Evolutionary conservation across 2,329 filamentous ascomycete species (phyloP).

Genomic region (Colletotrichum cereale): DNA sequence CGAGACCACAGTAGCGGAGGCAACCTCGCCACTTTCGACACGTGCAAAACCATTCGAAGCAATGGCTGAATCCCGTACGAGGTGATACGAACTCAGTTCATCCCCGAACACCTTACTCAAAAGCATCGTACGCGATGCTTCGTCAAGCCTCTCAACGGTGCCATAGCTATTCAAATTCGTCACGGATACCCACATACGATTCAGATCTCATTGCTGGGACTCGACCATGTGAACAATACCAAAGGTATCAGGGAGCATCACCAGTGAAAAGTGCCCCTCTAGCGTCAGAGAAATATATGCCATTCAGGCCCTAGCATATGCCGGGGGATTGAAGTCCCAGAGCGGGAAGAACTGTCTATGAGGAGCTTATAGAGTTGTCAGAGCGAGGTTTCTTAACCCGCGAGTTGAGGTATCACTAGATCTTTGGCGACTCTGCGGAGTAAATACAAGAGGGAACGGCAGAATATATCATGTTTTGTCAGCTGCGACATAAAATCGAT

Average conservation of each 20-base stretch:
- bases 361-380: background rate
- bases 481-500: background rate
- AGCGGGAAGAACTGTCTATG: background rate
- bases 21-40: background rate
- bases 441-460: background rate
- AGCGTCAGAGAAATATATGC: background rate
- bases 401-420: rapidly evolving
- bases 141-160: background rate
- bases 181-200: background rate
- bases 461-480: background rate
- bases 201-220: background rate
- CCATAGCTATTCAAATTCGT: background rate
- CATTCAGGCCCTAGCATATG: background rate
- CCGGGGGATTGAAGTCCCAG: background rate
- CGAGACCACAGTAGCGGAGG: background rate
- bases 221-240: background rate
- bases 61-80: background rate
- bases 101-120: background rate
- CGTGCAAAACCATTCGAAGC: background rate
- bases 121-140: background rate
- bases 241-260: background rate
- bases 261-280: background rate
- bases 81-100: no score
- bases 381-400: background rate
- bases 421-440: background rate